Base-by-base conservation (phyloP, 1,284 basidiomycete species). In the Mycosarcoma maydis region DNA sequence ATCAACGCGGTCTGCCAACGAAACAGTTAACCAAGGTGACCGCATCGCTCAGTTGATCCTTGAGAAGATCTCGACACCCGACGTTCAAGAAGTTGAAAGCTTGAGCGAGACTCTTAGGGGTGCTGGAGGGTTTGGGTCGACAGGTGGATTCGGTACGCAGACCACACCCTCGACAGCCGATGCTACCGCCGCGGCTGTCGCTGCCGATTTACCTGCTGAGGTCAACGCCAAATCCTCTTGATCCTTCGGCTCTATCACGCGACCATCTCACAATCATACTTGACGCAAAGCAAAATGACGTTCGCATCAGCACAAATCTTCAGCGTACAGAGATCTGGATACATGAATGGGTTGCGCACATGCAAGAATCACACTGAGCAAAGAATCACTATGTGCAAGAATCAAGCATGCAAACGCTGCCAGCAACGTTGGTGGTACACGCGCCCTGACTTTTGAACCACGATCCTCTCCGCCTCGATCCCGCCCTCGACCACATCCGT, bases 31-130 rank as follows among this genome's bases (percentile, higher is more conserved):
- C 72, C 88, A 90, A 78, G 94, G 94, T 11, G 95, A 98, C 80
- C 88, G 96, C 14, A 86, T 98, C 70, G 95, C 96, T 2, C 95
- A 98, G 80, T 86, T 98, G 32, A 92, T 98, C 70, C 85, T 98
- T 47, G 95, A 98, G 81, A 88, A 87, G 67, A 95, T 97, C 72
- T 88, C 89, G 57, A 94, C 89, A 3, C 92, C 94, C 0, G 89
- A 90, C 7, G 86, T 96, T 13, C 80, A 89, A 32, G 92, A 94
- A 83, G 94, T 98, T 14, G 85, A 92, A 61, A 92, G 88, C 68
- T 87, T 98, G 8, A 90, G 92, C 47, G 88, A 89, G 60, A 97
- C 95, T 0, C 78, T 87, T 17, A 88, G 95, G 26, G 95, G 94
- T 11, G 85, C 85, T n/a, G 90, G 89, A 37, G 95, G 94, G 0